Conservation (phyloP, 2,329 filamentous ascomycete species). For the Cercospora citrullina region DNA sequence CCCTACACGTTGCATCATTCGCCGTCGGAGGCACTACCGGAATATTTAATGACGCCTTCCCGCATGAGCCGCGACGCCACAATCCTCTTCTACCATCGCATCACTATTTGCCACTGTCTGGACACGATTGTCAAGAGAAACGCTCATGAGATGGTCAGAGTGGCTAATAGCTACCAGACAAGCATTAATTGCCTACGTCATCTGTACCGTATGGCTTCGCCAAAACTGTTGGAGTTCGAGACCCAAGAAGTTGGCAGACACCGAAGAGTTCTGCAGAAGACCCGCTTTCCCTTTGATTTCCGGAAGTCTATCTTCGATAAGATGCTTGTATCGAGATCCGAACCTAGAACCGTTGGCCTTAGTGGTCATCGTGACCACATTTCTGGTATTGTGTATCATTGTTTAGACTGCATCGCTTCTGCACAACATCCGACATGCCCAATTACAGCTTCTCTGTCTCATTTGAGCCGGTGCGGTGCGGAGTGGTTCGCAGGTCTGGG, state of each 20-base stretch:
- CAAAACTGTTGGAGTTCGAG: background rate
- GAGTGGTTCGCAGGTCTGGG: background rate
- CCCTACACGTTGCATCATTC: slow-evolving; percentile 9
- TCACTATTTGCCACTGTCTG: background rate
- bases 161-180: slow-evolving; percentile 5
- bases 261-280: background rate
- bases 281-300: background rate
- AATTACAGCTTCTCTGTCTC: background rate
- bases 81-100: background rate
- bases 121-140: background rate
- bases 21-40: slow-evolving; percentile 1
- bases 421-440: background rate
- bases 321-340: slow-evolving; percentile 11
- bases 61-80: slow-evolving; percentile 16
- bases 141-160: background rate
- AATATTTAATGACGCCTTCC: slow-evolving; percentile 12
- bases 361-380: background rate
- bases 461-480: background rate
- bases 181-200: slow-evolving; percentile 8
- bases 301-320: slow-evolving; percentile 11
- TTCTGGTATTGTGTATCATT: background rate
- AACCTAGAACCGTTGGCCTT: background rate
- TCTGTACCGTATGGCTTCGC: background rate
- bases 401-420: background rate
- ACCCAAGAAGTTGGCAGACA: slow-evolving; percentile 10